These are phyloP conservation scores for Geotrichum restrictum DNA, from an alignment of 1,139 yeast species.

Conservation along the genomic window DNA sequence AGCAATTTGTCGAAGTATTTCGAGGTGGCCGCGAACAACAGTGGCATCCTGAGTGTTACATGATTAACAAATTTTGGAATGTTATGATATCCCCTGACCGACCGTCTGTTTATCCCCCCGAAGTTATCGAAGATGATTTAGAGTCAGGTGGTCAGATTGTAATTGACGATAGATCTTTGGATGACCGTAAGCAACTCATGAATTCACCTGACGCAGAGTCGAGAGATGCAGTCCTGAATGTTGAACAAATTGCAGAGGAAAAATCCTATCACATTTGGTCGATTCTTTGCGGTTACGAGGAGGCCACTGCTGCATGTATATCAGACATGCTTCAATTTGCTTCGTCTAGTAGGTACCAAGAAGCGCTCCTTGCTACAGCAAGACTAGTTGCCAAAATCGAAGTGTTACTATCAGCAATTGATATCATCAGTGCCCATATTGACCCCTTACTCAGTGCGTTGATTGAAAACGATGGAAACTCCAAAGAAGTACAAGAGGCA, in stretches of 20 bases:
- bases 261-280: constrained; percentile 83
- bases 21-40: constrained; percentile 93
- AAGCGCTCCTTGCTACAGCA: constrained; percentile 72
- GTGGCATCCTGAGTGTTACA: constrained; percentile 99
- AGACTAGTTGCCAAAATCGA: constrained; percentile 72
- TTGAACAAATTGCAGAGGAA: constrained; percentile 61
- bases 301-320: constrained; percentile 81
- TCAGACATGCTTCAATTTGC: constrained; percentile 89
- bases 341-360: constrained; percentile 65
- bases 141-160: neutral
- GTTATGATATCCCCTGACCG: constrained; percentile 42
- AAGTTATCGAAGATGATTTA: neutral
- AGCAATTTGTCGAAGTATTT: constrained; percentile 88
- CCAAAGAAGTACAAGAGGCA: constrained; percentile 21
- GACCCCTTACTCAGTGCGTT: constrained; percentile 26
- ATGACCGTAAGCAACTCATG: neutral
- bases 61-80: constrained; percentile 97
- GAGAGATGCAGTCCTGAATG: constrained; percentile 44
- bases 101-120: constrained; percentile 10
- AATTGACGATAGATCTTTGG: neutral
- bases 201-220: neutral
- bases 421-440: constrained; percentile 39
- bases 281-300: constrained; percentile 83
- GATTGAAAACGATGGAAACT: constrained; percentile 15
- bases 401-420: constrained; percentile 73